Percentiles rank a stretch among this genome's conserved stretches.
Conservation (phyloP, 1,284 basidiomycete genomes). For the Marasmius oreades region DNA sequence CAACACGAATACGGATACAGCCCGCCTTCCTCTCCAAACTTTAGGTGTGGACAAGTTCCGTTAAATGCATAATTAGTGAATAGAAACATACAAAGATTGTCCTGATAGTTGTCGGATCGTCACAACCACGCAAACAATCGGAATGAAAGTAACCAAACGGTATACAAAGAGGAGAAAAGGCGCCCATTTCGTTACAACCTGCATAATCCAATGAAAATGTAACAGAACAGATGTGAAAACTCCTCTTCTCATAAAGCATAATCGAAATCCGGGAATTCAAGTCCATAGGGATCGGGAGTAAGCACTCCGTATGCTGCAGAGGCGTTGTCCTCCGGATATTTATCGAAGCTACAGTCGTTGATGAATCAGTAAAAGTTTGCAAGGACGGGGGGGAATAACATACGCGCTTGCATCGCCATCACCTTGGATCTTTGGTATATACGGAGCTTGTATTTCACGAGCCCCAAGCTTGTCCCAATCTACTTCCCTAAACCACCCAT, state of each 20-base stretch:
- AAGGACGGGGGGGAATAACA: slow-evolving; percentile 30
- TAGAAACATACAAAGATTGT: too few species aligned
- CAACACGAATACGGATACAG: not conserved
- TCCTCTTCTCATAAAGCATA: slow-evolving; percentile 34
- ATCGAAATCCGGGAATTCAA: slow-evolving; percentile 66
- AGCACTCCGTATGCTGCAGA: slow-evolving; percentile 54
- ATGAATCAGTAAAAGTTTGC: slow-evolving; percentile 6
- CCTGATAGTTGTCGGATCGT: too few species aligned
- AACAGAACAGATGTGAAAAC: not conserved
- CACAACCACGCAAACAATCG: not conserved
- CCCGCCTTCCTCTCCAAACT: too few species aligned
- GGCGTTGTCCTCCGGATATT: slow-evolving; percentile 70
- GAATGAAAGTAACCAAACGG: not conserved
- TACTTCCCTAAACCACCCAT: slow-evolving; percentile 97
- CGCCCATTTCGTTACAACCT: not conserved
- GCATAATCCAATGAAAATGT: not conserved
- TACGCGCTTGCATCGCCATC: slow-evolving; percentile 92
- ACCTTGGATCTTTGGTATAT: slow-evolving; percentile 81
- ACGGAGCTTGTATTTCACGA: slow-evolving; percentile 94
- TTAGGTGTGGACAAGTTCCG: too few species aligned
- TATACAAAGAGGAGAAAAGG: not conserved
- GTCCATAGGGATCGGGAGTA: slow-evolving; percentile 53
- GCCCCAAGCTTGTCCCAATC: slow-evolving; percentile 87
- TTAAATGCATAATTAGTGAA: too few species aligned
- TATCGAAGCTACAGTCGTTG: slow-evolving; percentile 57